A percentile compares a stretch with the other conserved stretches of the same genome.
Evolutionary conservation across 2,329 filamentous ascomycete genomes (phyloP).

Genomic region (Parafenestella ontariensis): DNA sequence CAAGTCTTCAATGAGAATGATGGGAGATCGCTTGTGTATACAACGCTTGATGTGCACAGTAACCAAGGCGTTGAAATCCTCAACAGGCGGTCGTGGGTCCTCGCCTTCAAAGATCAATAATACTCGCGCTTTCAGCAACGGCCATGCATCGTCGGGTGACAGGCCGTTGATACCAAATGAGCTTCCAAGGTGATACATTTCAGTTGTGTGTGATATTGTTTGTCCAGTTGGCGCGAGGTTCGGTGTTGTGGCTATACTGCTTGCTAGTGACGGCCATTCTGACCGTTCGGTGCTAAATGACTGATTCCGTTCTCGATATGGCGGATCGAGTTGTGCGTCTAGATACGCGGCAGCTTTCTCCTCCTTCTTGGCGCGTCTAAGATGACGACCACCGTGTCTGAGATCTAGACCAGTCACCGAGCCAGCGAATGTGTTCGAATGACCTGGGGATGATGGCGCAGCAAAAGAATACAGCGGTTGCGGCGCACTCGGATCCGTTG

Average conservation of each 20-base stretch:
- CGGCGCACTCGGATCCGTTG: slow-evolving; percentile 76
- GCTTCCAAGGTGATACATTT: slow-evolving; percentile 54
- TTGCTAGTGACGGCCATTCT: slow-evolving; percentile 44
- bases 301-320: slow-evolving; percentile 44
- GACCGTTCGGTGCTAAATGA: slow-evolving; percentile 49
- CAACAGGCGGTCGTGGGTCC: slow-evolving; percentile 78
- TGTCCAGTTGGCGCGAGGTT: slow-evolving; percentile 31
- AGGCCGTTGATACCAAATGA: slow-evolving; percentile 58
- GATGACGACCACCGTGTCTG: slow-evolving; percentile 75
- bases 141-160: slow-evolving; percentile 78
- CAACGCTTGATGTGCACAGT: slow-evolving; percentile 79
- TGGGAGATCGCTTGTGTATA: slow-evolving; percentile 74
- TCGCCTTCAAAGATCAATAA: slow-evolving; percentile 83
- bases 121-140: slow-evolving; percentile 76
- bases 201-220: slow-evolving; percentile 41
- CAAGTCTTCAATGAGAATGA: slow-evolving; percentile 76
- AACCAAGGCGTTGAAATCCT: slow-evolving; percentile 84
- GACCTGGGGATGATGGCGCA: slow-evolving; percentile 73
- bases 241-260: slow-evolving; percentile 33
- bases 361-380: slow-evolving; percentile 75
- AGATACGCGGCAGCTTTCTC: slow-evolving; percentile 55
- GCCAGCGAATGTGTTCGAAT: slow-evolving; percentile 75
- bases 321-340: slow-evolving; percentile 40
- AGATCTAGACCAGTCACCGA: slow-evolving; percentile 82
- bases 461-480: slow-evolving; percentile 82